These are phyloP conservation scores for Warburgia ugandensis DNA, from an alignment of 164 flowering plant species.

Conservation along the genomic window DNA sequence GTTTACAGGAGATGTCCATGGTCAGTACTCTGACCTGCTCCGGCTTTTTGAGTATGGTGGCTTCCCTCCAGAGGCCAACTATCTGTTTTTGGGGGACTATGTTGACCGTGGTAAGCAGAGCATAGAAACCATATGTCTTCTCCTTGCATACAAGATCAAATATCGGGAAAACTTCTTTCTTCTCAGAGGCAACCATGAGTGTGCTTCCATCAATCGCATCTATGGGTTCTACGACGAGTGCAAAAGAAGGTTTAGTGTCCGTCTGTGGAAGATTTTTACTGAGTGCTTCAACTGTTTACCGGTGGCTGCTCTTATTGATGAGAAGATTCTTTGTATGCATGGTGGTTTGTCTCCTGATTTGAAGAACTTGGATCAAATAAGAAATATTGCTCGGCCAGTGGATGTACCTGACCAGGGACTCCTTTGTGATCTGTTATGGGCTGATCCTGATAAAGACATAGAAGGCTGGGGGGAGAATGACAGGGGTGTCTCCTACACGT, in stretches of 20 bases:
- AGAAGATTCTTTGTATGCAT: conserved; percentile 60
- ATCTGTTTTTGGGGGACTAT: conserved; percentile 59
- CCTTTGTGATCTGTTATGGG: conserved; percentile 57
- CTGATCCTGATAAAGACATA: conserved; percentile 51
- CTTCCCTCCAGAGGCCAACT: conserved; percentile 50
- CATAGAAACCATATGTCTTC: conserved; percentile 60
- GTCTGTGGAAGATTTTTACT: conserved; percentile 49
- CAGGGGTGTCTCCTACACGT: conserved; percentile 56
- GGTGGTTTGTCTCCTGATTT: conserved; percentile 62
- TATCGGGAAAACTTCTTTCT: conserved; percentile 54
- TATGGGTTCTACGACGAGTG: conserved; percentile 63
- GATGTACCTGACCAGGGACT: conserved; percentile 69
- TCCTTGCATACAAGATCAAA: conserved; percentile 54
- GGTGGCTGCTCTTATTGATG: conserved; percentile 58
- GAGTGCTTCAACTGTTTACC: conserved; percentile 59
- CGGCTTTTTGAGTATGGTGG: conserved; percentile 60
- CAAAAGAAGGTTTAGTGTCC: conserved; percentile 53
- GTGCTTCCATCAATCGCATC: conserved; percentile 52
- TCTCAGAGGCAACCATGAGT: conserved; percentile 56
- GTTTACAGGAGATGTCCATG: conserved; percentile 54
- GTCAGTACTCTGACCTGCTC: conserved; percentile 55
- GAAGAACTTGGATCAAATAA: conserved; percentile 46
- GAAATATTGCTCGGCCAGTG: conserved; percentile 52
- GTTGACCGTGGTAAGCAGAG: conserved; percentile 70
- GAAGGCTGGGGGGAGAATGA: conserved; percentile 66